These are phyloP conservation scores for Moesziomyces parantarcticus DNA, from an alignment of 1,284 basidiomycete genomes.

Conservation along the genomic window DNA sequence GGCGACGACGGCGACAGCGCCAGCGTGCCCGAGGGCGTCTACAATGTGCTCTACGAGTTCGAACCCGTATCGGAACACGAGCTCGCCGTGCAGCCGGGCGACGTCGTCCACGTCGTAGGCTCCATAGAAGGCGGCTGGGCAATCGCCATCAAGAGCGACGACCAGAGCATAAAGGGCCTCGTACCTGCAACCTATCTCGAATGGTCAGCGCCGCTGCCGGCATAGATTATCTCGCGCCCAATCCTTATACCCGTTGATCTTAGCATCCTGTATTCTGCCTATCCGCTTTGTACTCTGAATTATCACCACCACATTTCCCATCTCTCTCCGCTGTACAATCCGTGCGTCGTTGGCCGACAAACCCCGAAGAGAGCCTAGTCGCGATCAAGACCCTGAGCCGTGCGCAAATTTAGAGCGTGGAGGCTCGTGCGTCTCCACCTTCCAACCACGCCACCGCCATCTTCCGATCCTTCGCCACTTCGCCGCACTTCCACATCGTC, in stretches of 20 bases:
- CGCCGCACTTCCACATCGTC: background rate
- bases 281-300: background rate
- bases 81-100: constrained; percentile 38
- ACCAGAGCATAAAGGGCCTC: constrained; percentile 31
- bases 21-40: constrained; percentile 41
- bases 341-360: background rate
- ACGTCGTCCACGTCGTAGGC: constrained; percentile 47
- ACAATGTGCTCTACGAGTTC: constrained; percentile 55
- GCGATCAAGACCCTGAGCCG: background rate
- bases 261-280: background rate
- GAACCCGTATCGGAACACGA: constrained; percentile 54
- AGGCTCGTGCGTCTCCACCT: background rate
- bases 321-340: background rate
- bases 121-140: constrained; percentile 56
- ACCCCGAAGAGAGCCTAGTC: too few relatives aligned
- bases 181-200: constrained; percentile 53
- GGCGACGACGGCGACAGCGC: constrained; percentile 38
- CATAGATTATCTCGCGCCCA: constrained; percentile 1
- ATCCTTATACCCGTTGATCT: background rate
- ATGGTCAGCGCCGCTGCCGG: constrained; percentile 29
- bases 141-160: constrained; percentile 35
- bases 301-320: background rate
- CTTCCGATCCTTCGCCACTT: too few relatives aligned
- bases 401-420: background rate
- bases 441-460: background rate